Evolutionary conservation across 495 filamentous ascomycete genomes (phyloP).

Genomic region (Annulohypoxylon bovei): DNA sequence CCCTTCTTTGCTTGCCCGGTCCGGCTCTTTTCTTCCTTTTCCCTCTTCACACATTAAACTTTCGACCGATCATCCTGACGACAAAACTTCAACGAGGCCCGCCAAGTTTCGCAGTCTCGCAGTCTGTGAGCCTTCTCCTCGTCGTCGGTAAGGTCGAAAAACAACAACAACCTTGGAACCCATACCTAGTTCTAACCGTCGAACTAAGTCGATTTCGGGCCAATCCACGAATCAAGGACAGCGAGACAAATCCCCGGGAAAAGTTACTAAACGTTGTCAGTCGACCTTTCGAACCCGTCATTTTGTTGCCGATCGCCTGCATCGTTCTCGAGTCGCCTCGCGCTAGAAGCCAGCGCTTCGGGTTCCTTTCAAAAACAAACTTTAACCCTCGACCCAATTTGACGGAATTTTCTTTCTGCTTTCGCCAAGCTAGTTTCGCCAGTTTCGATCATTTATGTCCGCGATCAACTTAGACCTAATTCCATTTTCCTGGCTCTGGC

Average conservation of each 20-base stretch:
- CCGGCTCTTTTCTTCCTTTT: slow-evolving; percentile 38
- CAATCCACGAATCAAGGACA: slow-evolving; percentile 30
- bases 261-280: not conserved
- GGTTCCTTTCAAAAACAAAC: slow-evolving; percentile 37
- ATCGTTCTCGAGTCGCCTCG: slow-evolving; percentile 21
- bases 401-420: slow-evolving; percentile 29
- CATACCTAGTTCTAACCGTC: slow-evolving; percentile 27
- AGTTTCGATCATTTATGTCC: slow-evolving; percentile 25
- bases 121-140: slow-evolving; percentile 29
- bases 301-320: slow-evolving; percentile 16
- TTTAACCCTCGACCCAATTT: slow-evolving; percentile 37
- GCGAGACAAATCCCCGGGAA: slow-evolving; percentile 24
- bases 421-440: slow-evolving; percentile 13
- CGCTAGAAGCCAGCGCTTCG: slow-evolving; percentile 40
- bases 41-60: slow-evolving; percentile 37
- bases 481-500: slow-evolving; percentile 32
- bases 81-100: slow-evolving; percentile 24
- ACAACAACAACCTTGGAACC: no score
- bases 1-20: slow-evolving; percentile 33
- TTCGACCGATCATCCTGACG: slow-evolving; percentile 40
- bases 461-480: slow-evolving; percentile 31
- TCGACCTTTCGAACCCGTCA: slow-evolving; percentile 20
- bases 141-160: slow-evolving; percentile 30
- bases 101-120: slow-evolving; percentile 22
- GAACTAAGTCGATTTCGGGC: slow-evolving; percentile 29